These are phyloP conservation scores for Ascomycota sp. DNA, from an alignment of 2,329 filamentous ascomycete genomes.

Conservation along the genomic window DNA sequence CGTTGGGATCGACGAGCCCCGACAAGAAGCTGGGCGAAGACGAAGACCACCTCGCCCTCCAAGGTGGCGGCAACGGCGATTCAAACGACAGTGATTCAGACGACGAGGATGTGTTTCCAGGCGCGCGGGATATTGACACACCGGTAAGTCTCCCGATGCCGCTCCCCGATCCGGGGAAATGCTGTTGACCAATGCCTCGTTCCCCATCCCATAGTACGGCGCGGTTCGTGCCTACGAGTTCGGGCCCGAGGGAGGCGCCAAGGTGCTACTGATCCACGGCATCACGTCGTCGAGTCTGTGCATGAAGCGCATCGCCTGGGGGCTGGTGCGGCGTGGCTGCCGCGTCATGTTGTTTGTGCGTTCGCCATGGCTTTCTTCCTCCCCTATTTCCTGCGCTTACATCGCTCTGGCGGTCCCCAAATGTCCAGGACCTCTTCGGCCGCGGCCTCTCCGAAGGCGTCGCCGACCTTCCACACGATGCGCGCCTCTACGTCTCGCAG, in stretches of 20 bases:
- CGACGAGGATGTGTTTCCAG: slow-evolving; percentile 47
- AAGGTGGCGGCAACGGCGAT: no score
- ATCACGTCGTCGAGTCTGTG: slow-evolving; percentile 66
- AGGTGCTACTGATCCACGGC: slow-evolving; percentile 59
- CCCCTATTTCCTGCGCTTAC: not conserved
- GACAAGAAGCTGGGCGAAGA: no score
- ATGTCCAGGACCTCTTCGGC: slow-evolving; percentile 38
- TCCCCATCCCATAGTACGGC: slow-evolving; percentile 31
- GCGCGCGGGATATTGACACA: slow-evolving; percentile 48
- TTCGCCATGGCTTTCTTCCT: no score
- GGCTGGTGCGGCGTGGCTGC: slow-evolving; percentile 44
- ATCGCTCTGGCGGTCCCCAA: no score
- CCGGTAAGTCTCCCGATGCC: slow-evolving; percentile 21
- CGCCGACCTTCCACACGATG: slow-evolving; percentile 45
- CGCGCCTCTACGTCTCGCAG: slow-evolving; percentile 50
- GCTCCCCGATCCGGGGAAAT: not conserved
- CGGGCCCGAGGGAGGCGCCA: slow-evolving; percentile 49
- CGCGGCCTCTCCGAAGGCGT: slow-evolving; percentile 45
- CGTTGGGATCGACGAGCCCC: no score
- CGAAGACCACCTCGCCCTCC: no score
- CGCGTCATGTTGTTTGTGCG: slow-evolving; percentile 58
- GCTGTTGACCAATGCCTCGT: no score
- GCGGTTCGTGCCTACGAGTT: slow-evolving; percentile 63
- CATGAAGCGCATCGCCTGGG: slow-evolving; percentile 41
- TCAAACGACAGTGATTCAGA: no score